phyloP scores from a whole-genome alignment of 768 basidiomycete genomes.

The Dictyophora rubrovolvata region DNA sequence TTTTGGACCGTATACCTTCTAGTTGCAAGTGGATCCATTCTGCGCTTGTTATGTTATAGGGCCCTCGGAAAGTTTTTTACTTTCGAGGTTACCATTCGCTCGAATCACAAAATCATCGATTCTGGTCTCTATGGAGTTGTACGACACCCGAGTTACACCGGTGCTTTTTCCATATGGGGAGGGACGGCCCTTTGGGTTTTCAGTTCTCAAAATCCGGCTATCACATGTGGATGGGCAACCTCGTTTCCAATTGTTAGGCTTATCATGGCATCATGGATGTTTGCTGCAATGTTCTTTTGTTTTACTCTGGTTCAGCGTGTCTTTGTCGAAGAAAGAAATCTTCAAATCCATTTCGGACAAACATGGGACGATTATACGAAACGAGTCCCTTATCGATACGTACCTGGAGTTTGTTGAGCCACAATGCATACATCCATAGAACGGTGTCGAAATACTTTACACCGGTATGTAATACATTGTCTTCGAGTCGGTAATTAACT shows the following conservation, averaged over 20 bases:
- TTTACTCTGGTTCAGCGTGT: too few species aligned
- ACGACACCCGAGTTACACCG: conserved; percentile 14
- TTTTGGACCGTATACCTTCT: too few species aligned
- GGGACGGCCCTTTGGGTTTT: neutral
- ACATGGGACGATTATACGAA: neutral
- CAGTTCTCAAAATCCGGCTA: too few species aligned
- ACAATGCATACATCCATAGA: too few species aligned
- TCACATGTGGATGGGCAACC: too few species aligned
- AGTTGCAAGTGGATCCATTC: conserved; percentile 19
- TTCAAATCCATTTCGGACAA: neutral
- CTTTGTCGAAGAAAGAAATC: neutral
- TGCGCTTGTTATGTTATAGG: conserved; percentile 18
- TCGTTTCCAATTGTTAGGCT: too few species aligned
- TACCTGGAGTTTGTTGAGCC: neutral
- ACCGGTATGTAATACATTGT: too few species aligned
- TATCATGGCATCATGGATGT: too few species aligned
- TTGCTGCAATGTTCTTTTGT: too few species aligned
- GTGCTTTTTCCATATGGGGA: neutral
- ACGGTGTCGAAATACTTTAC: too few species aligned
- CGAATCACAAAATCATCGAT: conserved; percentile 14
- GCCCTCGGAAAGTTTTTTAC: conserved; percentile 15
- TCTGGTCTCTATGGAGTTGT: conserved; percentile 15
- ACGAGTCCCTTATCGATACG: neutral
- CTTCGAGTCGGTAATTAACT: too few species aligned
- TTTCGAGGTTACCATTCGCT: conserved; percentile 15